Evolutionary conservation across 164 flowering plant genomes (phyloP), one percentile per base, ranked within the genome.

Genomic region (Macadamia tetraphylla): DNA sequence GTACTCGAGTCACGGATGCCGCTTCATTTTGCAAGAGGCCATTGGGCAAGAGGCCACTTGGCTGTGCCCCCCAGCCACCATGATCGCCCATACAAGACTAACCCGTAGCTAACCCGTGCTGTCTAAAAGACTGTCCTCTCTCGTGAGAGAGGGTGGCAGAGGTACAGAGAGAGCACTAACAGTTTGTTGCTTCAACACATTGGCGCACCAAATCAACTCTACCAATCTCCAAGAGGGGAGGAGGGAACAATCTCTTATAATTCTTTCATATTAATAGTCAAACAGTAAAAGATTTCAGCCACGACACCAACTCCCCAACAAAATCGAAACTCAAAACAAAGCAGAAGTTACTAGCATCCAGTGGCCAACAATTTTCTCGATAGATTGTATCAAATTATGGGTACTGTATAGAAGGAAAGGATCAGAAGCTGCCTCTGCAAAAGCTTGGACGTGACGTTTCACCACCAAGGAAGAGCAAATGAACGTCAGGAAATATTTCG

Each of bases 1-100:
- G 87, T 4, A 65, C 70, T 46, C 83, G 75, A 62, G 83, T 81
- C 72, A 87, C 85, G 1, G 83, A 80, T 7, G 77, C 82, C 4
- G 76, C 86, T 65, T 82, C 86, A 76, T 81, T 79, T 44, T 91
- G 86, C 85, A 90, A 72, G 44, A 84, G 77, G 40, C 40, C 40
- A 35, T 35, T 35, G 40, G 40, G 40, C 40, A 35, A 35, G 40
- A 35, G 40, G 83, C 89, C 97, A 76, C 81, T 85, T 46, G 91
- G 90, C 87, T 81, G 85, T 66, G 84, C 86, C 92, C 89, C 86
- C 92, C 89, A 84, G 70, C 77, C 82, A 81, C 77, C 94, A 80
- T 86, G 83, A 73, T 88, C 86, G 74, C 97, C 99, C 99, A 95
- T 95, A 75, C 87, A 87, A 76, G 43, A 58, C 60, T 68, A 70